These are phyloP conservation scores for Gymnopilus junonius DNA, from an alignment of 768 basidiomycete species.

Conservation along the genomic window DNA sequence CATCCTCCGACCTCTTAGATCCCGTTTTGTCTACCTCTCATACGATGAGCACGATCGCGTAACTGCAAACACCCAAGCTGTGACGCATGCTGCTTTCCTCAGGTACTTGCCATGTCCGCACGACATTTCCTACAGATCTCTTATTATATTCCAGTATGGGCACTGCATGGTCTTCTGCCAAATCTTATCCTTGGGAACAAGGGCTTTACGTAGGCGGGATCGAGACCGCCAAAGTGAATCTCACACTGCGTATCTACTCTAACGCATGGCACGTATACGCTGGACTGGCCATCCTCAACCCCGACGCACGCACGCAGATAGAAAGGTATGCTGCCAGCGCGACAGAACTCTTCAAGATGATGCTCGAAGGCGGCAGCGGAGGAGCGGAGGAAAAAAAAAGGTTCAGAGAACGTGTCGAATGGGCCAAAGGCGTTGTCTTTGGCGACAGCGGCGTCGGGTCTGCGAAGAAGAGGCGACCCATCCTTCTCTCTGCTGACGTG, in stretches of 20 bases:
- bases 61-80: conserved; percentile 98
- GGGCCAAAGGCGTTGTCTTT: conserved; percentile 80
- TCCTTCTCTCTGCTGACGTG: conserved; percentile 82
- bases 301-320: conserved; percentile 85
- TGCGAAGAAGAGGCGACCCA: conserved; percentile 50
- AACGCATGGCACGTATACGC: conserved; percentile 99
- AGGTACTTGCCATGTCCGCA: conserved; percentile 52
- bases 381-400: conserved; percentile 41
- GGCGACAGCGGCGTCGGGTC: conserved; percentile 32
- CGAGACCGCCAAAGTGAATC: conserved; percentile 97
- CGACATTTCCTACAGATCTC: not conserved
- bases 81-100: conserved; percentile 96
- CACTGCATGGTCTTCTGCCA: conserved; percentile 85
- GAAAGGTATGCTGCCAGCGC: conserved; percentile 87
- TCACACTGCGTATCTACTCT: conserved; percentile 93
- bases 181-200: conserved; percentile 93
- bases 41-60: conserved; percentile 97
- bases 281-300: conserved; percentile 97
- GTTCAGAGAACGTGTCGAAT: conserved; percentile 74
- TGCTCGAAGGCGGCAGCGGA: conserved; percentile 66
- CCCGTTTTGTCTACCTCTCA: conserved; percentile 89
- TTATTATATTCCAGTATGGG: conserved; percentile 71
- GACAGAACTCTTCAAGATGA: conserved; percentile 93
- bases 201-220: conserved; percentile 96
- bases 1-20: conserved; percentile 78